phyloP scores from a whole-genome alignment of 495 filamentous ascomycete species.

The Talaromyces thailandensis region DNA sequence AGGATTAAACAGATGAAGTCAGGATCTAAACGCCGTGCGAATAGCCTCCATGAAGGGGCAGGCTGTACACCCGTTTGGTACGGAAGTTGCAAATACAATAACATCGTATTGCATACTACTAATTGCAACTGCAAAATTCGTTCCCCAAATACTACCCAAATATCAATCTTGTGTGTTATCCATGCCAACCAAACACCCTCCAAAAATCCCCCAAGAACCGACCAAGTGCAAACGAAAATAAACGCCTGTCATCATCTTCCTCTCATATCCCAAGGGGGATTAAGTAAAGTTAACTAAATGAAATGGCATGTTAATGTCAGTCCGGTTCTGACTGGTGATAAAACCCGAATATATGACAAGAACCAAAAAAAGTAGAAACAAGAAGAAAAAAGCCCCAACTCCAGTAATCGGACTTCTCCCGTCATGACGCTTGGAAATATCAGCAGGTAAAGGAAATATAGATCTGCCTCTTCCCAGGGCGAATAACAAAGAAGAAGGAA shows the following conservation, averaged over 20 bases:
- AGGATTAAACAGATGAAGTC: not conserved
- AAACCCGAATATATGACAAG: constrained; percentile 6
- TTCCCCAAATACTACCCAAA: not conserved
- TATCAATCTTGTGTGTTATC: not conserved
- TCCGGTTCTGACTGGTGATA: not conserved
- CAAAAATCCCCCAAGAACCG: not conserved
- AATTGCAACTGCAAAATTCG: not conserved
- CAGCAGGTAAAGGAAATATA: not conserved
- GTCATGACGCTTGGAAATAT: not conserved
- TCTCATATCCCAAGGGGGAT: not conserved
- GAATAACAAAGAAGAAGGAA: not conserved
- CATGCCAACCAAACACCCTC: not conserved
- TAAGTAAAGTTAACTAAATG: not conserved
- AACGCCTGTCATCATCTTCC: not conserved
- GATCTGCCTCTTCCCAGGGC: not conserved
- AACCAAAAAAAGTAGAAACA: constrained; percentile 3
- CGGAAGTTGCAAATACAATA: not conserved
- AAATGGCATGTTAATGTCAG: not conserved
- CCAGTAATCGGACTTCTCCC: not conserved
- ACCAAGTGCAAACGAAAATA: not conserved
- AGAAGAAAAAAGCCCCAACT: not conserved
- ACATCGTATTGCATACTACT: not conserved
- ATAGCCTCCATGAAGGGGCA: not conserved
- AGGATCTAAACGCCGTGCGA: not conserved
- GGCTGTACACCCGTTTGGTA: not conserved